These are phyloP conservation scores for Boletus reticuloceps DNA, from an alignment of 768 basidiomycete genomes.

Conservation along the genomic window DNA sequence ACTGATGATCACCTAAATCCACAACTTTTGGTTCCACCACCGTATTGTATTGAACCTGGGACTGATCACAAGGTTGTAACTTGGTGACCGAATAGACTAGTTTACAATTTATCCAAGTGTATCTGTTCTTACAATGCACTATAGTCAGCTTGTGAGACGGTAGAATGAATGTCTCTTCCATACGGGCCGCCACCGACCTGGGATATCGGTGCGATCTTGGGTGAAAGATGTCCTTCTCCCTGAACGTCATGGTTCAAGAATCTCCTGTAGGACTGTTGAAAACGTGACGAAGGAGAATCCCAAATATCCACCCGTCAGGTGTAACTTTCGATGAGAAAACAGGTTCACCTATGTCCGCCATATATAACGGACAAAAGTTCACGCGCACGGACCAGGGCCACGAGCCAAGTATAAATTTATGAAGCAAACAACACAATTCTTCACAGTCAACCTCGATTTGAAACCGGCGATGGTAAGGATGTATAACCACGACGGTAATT, in stretches of 20 bases:
- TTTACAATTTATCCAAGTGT: no score
- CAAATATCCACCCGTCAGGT: conserved; percentile 77
- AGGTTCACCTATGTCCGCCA: not conserved
- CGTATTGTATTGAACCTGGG: not conserved
- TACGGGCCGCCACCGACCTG: conserved; percentile 64
- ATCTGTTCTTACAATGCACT: no score
- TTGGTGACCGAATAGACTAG: no score
- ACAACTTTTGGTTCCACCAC: not conserved
- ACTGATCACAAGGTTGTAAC: no score
- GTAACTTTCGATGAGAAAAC: conserved; percentile 57
- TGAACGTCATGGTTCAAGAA: conserved; percentile 57
- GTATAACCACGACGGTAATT: conserved; percentile 24
- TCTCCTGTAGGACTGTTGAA: conserved; percentile 32
- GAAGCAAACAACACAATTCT: conserved; percentile 19
- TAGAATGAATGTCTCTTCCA: conserved; percentile 43
- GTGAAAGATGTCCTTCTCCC: conserved; percentile 60
- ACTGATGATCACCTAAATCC: conserved; percentile 36
- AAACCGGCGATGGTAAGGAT: conserved; percentile 29
- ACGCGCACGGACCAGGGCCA: conserved; percentile 53
- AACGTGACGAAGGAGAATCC: conserved; percentile 38
- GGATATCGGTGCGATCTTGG: conserved; percentile 62
- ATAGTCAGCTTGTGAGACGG: no score
- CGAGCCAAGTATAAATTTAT: conserved; percentile 23
- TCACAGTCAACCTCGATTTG: conserved; percentile 44
- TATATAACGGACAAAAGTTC: conserved; percentile 17